A percentile compares a stretch with the other conserved stretches of the same genome.
Evolutionary conservation across 192 early-diverging fungal genomes (phyloP).

Genomic region (Phycomyces nitens): DNA sequence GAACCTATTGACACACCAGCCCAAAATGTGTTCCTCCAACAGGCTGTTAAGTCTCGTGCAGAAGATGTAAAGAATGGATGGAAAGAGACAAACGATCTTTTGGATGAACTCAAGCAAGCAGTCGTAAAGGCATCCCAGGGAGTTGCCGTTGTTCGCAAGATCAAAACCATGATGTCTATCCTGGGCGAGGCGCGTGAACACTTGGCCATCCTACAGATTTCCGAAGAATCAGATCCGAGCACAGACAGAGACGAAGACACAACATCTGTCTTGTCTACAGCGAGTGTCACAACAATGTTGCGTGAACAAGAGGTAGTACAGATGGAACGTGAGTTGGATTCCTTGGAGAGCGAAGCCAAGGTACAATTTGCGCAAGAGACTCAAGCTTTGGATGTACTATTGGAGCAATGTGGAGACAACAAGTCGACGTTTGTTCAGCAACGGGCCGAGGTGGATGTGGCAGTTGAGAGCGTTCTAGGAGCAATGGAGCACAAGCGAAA

Average conservation of each 20-base stretch:
- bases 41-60: background rate
- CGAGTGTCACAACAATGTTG: constrained; percentile 5
- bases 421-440: constrained; percentile 32
- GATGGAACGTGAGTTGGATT: constrained; percentile 3
- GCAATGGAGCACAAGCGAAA: constrained; percentile 28
- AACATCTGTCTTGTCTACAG: constrained; percentile 5
- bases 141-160: constrained; percentile 18
- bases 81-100: constrained; percentile 14
- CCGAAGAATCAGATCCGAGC: background rate
- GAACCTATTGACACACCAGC: background rate
- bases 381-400: constrained; percentile 2
- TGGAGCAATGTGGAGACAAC: background rate
- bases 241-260: constrained; percentile 3
- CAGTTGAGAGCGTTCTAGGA: constrained; percentile 19
- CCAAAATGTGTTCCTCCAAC: background rate
- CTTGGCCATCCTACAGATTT: background rate
- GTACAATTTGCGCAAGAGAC: constrained; percentile 7
- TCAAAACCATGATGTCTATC: constrained; percentile 14
- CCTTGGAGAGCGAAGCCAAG: constrained; percentile 8
- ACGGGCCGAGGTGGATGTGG: constrained; percentile 27
- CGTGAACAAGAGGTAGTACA: constrained; percentile 13
- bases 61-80: constrained; percentile 19
- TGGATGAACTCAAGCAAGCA: constrained; percentile 21
- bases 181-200: constrained; percentile 20
- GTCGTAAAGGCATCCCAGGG: constrained; percentile 4